Evolutionary conservation across 352 stramenopile species (phyloP).

Genomic region (Phytophthora boehmeriae): DNA sequence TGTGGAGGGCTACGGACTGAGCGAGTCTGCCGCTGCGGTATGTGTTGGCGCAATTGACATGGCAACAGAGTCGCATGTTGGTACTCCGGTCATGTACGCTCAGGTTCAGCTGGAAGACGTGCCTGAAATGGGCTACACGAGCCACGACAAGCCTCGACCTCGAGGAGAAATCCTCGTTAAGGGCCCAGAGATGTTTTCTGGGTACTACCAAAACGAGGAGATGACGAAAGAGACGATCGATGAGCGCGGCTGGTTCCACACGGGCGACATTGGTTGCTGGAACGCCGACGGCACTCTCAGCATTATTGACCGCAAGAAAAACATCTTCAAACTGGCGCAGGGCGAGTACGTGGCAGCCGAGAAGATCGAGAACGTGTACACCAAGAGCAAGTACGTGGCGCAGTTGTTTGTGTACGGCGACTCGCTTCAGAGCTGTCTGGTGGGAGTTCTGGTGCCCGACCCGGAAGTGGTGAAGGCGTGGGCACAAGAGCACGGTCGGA

Average conservation of each 20-base stretch:
- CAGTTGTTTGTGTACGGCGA: constrained; percentile 96
- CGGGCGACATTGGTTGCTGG: constrained; percentile 93
- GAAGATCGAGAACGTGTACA: constrained; percentile 95
- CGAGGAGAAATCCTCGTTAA: constrained; percentile 56
- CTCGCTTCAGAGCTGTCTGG: constrained; percentile 91
- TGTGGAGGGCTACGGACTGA: constrained; percentile 95
- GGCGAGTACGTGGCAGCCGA: constrained; percentile 96
- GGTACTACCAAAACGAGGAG: constrained; percentile 93
- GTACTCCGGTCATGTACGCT: constrained; percentile 72
- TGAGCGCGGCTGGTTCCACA: constrained; percentile 94
- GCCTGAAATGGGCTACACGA: constrained; percentile 95
- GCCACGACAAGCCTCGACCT: constrained; percentile 54
- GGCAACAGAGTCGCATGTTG: constrained; percentile 88
- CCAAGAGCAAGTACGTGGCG: constrained; percentile 87
- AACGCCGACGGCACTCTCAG: constrained; percentile 90
- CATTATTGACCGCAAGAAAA: constrained; percentile 90
- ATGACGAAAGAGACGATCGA: constrained; percentile 92
- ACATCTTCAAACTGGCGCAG: constrained; percentile 92
- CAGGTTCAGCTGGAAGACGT: constrained; percentile 94
- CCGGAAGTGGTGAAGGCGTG: constrained; percentile 41
- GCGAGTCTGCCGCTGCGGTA: constrained; percentile 87
- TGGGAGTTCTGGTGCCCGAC: constrained; percentile 91
- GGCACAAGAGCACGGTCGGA: constrained; percentile 34
- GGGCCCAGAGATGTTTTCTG: constrained; percentile 80
- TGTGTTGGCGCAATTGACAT: constrained; percentile 65